These are phyloP conservation scores for Oryza nivara DNA, from an alignment of 176 grass and related monocot genomes.

Conservation along the genomic window DNA sequence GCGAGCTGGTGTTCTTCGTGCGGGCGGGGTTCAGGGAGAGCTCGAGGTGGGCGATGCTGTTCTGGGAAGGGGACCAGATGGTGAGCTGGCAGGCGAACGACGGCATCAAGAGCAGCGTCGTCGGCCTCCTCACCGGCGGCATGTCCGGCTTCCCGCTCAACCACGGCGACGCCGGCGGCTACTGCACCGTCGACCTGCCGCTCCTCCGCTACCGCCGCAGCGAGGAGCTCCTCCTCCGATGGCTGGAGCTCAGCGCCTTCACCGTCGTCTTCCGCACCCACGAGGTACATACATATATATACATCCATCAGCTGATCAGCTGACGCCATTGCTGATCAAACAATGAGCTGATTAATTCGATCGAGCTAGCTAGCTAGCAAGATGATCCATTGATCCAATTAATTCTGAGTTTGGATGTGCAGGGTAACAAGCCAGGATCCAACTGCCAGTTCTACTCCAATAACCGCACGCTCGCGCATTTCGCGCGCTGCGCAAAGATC, in stretches of 20 bases:
- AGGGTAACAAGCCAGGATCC: slow-evolving; percentile 78
- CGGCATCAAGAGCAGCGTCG: slow-evolving; percentile 95
- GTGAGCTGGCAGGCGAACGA: slow-evolving; percentile 97
- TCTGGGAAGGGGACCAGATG: slow-evolving; percentile 99
- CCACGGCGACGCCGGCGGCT: slow-evolving; percentile 92
- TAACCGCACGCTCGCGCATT: slow-evolving; percentile 60
- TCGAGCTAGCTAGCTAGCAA: background rate
- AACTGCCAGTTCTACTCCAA: slow-evolving; percentile 92
- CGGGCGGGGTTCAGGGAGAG: slow-evolving; percentile 81
- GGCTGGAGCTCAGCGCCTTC: slow-evolving; percentile 95
- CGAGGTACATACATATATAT: slow-evolving; percentile 24
- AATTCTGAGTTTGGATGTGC: background rate
- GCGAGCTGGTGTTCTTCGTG: slow-evolving; percentile 84
- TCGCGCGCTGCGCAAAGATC: slow-evolving; percentile 86
- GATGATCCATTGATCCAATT: background rate
- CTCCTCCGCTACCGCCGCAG: slow-evolving; percentile 78
- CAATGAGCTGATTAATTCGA: background rate
- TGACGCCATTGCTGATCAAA: background rate
- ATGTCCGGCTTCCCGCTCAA: slow-evolving; percentile 94
- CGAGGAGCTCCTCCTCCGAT: slow-evolving; percentile 85
- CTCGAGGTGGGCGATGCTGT: slow-evolving; percentile 86
- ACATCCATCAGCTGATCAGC: background rate
- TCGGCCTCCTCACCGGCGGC: slow-evolving; percentile 86
- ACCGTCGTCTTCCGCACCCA: slow-evolving; percentile 88
- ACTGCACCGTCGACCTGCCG: slow-evolving; percentile 82